Percentiles rank a stretch among this genome's conserved stretches.
Conservation (phyloP, 164 flowering plant genomes). For the Nymphaea colorata region DNA sequence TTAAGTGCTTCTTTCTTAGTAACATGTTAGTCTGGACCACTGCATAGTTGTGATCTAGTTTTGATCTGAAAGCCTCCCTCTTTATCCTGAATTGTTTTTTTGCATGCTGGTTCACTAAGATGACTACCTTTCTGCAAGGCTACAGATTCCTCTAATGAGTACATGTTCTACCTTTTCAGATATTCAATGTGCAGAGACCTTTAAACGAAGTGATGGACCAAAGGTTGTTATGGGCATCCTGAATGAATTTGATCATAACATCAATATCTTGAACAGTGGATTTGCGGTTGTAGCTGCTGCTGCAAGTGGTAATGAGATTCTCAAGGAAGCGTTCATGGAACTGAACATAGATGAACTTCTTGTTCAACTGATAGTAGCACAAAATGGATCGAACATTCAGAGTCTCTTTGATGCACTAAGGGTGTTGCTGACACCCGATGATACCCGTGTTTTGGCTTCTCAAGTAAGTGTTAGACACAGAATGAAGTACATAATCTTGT, state of each 20-base stretch:
- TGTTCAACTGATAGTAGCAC: slow-evolving; percentile 26
- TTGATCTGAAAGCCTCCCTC: neutral
- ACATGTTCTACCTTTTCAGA: slow-evolving; percentile 24
- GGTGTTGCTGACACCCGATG: slow-evolving; percentile 75
- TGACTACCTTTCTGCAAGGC: too few species aligned
- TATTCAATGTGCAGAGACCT: slow-evolving; percentile 57
- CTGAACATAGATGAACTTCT: slow-evolving; percentile 73
- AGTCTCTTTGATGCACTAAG: slow-evolving; percentile 69
- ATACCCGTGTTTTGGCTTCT: slow-evolving; percentile 85
- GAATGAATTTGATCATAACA: slow-evolving; percentile 19
- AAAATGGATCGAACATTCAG: slow-evolving; percentile 24
- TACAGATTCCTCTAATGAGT: too few species aligned
- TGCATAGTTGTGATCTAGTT: neutral
- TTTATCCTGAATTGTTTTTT: too few species aligned
- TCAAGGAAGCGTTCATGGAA: slow-evolving; percentile 78
- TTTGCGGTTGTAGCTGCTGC: slow-evolving; percentile 84
- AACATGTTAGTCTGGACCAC: neutral
- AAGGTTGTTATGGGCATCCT: slow-evolving; percentile 39
- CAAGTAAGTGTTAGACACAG: slow-evolving; percentile 46
- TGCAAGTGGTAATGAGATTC: slow-evolving; percentile 77
- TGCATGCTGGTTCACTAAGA: too few species aligned
- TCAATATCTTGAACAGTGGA: slow-evolving; percentile 36
- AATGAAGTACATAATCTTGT: too few species aligned
- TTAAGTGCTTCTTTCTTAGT: too few species aligned
- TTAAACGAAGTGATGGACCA: slow-evolving; percentile 48